A percentile compares a stretch with the other conserved stretches of the same genome.
Evolutionary conservation across 768 basidiomycete genomes (phyloP).

Genomic region (Leccinellum rugosiceps): DNA sequence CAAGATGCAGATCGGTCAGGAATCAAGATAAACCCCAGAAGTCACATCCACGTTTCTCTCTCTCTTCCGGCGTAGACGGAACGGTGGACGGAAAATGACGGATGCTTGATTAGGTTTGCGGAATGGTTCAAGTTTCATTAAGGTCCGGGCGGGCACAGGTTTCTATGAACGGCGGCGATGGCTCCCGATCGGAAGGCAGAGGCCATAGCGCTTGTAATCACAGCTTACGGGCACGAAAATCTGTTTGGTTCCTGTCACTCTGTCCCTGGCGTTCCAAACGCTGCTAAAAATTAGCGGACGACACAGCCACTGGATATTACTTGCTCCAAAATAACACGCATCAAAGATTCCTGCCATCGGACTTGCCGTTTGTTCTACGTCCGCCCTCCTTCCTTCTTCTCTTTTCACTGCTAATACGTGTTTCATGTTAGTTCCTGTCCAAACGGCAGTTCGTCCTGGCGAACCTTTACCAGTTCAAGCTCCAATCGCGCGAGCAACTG

Average conservation of each 20-base stretch:
- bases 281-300: neutral
- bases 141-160: neutral
- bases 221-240: neutral
- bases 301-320: slow-evolving; percentile 11
- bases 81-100: neutral
- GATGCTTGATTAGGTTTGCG: neutral
- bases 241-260: neutral
- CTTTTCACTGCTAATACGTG: neutral
- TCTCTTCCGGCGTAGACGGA: neutral
- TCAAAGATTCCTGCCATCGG: slow-evolving; percentile 20
- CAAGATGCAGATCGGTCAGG: neutral
- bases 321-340: slow-evolving; percentile 16
- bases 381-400: neutral
- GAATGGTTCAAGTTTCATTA: neutral
- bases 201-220: neutral
- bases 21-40: neutral
- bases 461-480: slow-evolving; percentile 24
- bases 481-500: slow-evolving; percentile 28
- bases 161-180: neutral
- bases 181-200: neutral
- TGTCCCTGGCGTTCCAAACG: neutral
- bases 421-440: slow-evolving; percentile 16
- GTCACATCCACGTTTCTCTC: neutral
- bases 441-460: slow-evolving; percentile 31
- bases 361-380: slow-evolving; percentile 25